Conservation (phyloP, 1,284 basidiomycete genomes). For the Anthracocystis walkeri region DNA sequence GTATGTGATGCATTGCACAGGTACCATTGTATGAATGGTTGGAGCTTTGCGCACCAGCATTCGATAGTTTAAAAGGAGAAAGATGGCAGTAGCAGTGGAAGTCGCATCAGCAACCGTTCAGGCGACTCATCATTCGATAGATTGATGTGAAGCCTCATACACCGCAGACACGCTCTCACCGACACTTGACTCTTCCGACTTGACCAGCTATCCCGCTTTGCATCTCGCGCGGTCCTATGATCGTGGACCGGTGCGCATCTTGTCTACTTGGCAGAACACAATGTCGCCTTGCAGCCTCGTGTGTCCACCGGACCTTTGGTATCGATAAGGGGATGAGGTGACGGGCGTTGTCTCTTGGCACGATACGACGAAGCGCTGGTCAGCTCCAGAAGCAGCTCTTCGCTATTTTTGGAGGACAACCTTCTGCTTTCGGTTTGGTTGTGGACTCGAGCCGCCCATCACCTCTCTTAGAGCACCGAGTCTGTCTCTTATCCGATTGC, state of each 20-base stretch:
- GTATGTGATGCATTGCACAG: conserved; percentile 17
- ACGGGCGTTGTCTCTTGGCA: conserved; percentile 15
- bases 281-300: conserved; percentile 33
- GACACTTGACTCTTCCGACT: conserved; percentile 32
- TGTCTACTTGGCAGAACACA: conserved; percentile 35
- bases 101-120: conserved; percentile 4
- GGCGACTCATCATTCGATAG: not conserved
- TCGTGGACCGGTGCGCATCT: conserved; percentile 19
- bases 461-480: conserved; percentile 66
- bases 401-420: conserved; percentile 32
- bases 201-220: conserved; percentile 21
- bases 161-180: not conserved
- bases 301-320: conserved; percentile 24
- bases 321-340: conserved; percentile 38
- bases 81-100: conserved; percentile 22
- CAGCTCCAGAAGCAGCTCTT: conserved; percentile 20
- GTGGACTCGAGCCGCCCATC: conserved; percentile 13
- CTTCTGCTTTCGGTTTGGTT: conserved; percentile 19
- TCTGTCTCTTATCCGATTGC: conserved; percentile 40
- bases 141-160: conserved; percentile 9
- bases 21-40: conserved; percentile 9
- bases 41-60: not conserved
- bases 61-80: conserved; percentile 17
- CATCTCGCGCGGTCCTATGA: conserved; percentile 32
- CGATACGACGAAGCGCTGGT: conserved; percentile 28